These are phyloP conservation scores for Cenchrus americanus DNA, from an alignment of 176 grass and related monocot genomes.

Conservation along the genomic window DNA sequence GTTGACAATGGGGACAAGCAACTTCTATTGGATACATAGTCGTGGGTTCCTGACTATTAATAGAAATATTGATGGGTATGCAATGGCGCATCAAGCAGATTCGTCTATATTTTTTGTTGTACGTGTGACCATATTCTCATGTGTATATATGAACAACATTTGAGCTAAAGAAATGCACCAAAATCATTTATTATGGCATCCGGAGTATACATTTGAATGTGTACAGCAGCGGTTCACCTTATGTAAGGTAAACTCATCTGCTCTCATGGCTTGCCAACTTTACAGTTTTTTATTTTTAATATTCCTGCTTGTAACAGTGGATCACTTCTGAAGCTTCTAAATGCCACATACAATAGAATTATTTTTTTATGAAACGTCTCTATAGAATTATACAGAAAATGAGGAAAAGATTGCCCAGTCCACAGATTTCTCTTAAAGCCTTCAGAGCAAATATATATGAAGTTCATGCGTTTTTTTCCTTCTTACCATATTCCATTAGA, in stretches of 20 bases:
- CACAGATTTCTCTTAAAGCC: neutral
- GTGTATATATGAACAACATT: slow-evolving; percentile 1
- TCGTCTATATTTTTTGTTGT: slow-evolving; percentile 34
- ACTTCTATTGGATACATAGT: slow-evolving; percentile 62
- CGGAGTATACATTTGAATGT: slow-evolving; percentile 18
- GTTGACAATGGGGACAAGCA: slow-evolving; percentile 27
- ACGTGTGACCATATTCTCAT: slow-evolving; percentile 21
- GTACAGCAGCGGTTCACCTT: slow-evolving; percentile 1
- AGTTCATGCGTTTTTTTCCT: neutral
- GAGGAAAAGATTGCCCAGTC: neutral
- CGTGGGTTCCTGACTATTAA: slow-evolving; percentile 20
- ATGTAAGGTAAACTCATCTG: slow-evolving; percentile 38
- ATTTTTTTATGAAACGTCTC: neutral
- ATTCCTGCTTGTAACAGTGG: neutral
- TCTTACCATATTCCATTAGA: neutral
- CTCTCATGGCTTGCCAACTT: slow-evolving; percentile 1
- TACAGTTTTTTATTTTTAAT: neutral
- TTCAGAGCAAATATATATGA: neutral
- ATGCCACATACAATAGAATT: neutral
- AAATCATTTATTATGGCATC: slow-evolving; percentile 1
- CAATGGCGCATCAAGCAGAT: slow-evolving; percentile 14
- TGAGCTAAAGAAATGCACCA: slow-evolving; percentile 15
- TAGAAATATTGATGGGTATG: slow-evolving; percentile 21
- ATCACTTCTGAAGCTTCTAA: neutral
- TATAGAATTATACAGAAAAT: neutral